Percentiles rank a stretch among this genome's conserved stretches.
Evolutionary conservation across 2,329 filamentous ascomycete species (phyloP).

Genomic region (Aspergillus sojae): DNA sequence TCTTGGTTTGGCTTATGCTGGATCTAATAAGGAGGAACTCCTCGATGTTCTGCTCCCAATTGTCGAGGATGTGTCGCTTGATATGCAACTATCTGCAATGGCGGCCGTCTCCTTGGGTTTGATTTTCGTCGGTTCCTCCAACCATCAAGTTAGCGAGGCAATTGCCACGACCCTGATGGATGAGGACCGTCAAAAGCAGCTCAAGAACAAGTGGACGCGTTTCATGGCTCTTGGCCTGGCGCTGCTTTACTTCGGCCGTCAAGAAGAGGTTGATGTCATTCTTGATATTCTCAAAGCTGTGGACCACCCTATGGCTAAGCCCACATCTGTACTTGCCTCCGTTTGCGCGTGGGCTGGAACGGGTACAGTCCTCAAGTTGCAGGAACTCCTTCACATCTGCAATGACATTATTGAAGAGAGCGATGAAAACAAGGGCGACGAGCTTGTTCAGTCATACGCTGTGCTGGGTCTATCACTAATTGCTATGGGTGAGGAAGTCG

Average conservation of each 20-base stretch:
- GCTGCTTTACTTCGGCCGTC: constrained; percentile 90
- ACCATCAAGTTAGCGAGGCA: constrained; percentile 86
- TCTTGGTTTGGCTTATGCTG: constrained; percentile 89
- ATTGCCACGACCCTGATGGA: constrained; percentile 93
- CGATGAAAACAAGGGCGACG: constrained; percentile 92
- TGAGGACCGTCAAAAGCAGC: constrained; percentile 83
- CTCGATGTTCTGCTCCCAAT: constrained; percentile 83
- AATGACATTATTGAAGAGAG: constrained; percentile 96
- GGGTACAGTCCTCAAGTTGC: constrained; percentile 93
- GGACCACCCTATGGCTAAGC: constrained; percentile 94
- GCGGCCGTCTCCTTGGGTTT: constrained; percentile 88
- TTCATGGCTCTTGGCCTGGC: constrained; percentile 95
- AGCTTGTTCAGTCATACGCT: constrained; percentile 92
- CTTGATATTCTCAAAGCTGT: constrained; percentile 95
- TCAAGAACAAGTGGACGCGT: constrained; percentile 97
- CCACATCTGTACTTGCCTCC: constrained; percentile 90
- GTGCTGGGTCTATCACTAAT: constrained; percentile 92
- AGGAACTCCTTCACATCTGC: constrained; percentile 95
- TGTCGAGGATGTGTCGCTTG: constrained; percentile 77
- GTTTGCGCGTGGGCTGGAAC: constrained; percentile 99
- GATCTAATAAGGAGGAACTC: constrained; percentile 89
- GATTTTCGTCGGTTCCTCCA: constrained; percentile 88
- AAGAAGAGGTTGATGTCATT: constrained; percentile 98
- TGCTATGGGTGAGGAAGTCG: constrained; percentile 97
- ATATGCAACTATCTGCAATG: constrained; percentile 97